Evolutionary conservation across 2,329 filamentous ascomycete genomes (phyloP), one percentile per base, ranked within the genome.

Genomic region (Ceratocystis albifundus): DNA sequence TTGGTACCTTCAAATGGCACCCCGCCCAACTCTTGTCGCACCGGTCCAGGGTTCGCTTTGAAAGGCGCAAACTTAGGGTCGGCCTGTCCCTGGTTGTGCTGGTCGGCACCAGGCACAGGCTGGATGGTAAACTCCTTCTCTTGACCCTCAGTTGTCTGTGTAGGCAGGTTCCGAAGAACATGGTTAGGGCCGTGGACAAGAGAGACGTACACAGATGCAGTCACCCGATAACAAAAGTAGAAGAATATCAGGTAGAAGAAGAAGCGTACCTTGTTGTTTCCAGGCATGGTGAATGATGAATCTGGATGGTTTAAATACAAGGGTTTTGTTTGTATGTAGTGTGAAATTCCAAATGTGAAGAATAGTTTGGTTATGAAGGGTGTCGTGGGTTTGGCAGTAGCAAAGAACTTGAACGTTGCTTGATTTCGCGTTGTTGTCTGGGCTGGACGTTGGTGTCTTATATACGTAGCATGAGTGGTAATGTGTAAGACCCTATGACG

Each of bases 1-100:
- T 87, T 88, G 67, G 81, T 84, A 17, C 83, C 84, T 76, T 86
- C 83, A 73, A 81, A 73, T 63, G 80, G 73, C 44, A 75, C 75
- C 17, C 79, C 79, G 76, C 84, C 80, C 68, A 80, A 77, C 69
- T 83, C 74, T 20, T 81, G 77, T 30, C 84, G 71, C 32, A 77
- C 84, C 17, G 84, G 84, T 44, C 84, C 84, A 12, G 83, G 84
- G 64, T 81, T 76, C 20, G 83, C 83, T 66, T 79, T 73, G 72
- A 81, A 78, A 45, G 81, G 77, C 65, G 78, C 76, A 71, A 83
- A 79, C 73, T 80, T 79, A 71, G 76, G 72, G 73, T 80, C 75
- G 15, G 30, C 1, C 8, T 20, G 32, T 10, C 44, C 32, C 59
- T 59, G 20, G 70, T 74, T 71, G 67, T 78, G 73, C 69, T 79